Percentiles rank a stretch among this genome's conserved stretches.
These are phyloP conservation scores for Pittosporum tobira DNA, from an alignment of 129 eudicot genomes.

Conservation along the genomic window DNA sequence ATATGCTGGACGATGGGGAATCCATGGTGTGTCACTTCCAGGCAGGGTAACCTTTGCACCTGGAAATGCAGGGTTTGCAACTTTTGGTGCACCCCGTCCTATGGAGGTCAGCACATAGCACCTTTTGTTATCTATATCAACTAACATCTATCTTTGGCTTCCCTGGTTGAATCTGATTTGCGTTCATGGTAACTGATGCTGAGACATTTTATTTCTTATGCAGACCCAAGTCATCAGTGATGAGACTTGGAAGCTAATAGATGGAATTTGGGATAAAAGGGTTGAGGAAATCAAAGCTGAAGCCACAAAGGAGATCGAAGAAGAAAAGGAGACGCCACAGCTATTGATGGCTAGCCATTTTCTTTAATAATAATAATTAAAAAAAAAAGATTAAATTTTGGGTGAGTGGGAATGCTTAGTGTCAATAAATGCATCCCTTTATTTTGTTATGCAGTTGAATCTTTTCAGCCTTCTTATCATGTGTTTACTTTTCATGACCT, in stretches of 20 bases:
- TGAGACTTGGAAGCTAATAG: constrained; percentile 80
- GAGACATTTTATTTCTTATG: not conserved
- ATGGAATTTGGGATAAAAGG: constrained; percentile 63
- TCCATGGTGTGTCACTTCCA: constrained; percentile 83
- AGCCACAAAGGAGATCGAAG: constrained; percentile 44
- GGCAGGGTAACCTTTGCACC: constrained; percentile 96
- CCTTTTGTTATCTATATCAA: not conserved
- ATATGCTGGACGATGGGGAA: constrained; percentile 93
- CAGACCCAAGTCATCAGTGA: constrained; percentile 89
- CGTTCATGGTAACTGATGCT: constrained; percentile 5
- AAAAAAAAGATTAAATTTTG: too few relatives aligned
- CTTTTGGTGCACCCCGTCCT: constrained; percentile 98
- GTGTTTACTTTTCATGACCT: too few relatives aligned
- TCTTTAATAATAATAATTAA: constrained; percentile 26
- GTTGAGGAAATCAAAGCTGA: constrained; percentile 53
- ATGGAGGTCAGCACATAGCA: constrained; percentile 57
- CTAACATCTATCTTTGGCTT: not conserved
- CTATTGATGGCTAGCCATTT: constrained; percentile 77
- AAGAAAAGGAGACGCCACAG: constrained; percentile 53
- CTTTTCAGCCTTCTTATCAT: too few relatives aligned
- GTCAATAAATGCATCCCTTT: not conserved
- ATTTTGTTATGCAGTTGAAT: not conserved
- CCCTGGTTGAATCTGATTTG: too few relatives aligned
- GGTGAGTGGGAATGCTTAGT: constrained; percentile 18
- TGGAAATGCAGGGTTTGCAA: constrained; percentile 86